phyloP scores from a whole-genome alignment of 306 rosid genomes.

The Purshia tridentata region DNA sequence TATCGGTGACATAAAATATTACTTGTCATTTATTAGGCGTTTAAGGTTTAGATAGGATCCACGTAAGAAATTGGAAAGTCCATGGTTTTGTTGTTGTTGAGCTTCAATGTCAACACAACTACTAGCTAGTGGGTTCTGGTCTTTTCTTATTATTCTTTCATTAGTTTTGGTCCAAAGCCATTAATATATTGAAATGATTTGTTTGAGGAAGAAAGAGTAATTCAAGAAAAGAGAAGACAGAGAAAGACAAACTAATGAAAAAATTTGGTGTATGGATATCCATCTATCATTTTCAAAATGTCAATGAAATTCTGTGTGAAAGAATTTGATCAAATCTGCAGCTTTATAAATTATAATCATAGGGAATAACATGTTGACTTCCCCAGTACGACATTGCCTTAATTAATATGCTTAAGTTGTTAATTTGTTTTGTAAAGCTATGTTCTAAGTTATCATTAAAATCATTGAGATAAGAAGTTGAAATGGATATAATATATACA shows the following conservation, averaged over 20 bases:
- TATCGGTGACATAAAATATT: slow-evolving; percentile 1
- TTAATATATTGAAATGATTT: background rate
- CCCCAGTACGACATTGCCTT: no score
- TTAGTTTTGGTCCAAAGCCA: background rate
- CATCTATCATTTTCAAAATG: background rate
- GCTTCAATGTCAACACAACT: background rate
- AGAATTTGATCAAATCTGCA: no score
- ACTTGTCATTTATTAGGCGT: background rate
- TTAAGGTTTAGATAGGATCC: slow-evolving; percentile 2
- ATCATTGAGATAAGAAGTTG: no score
- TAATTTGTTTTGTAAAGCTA: no score
- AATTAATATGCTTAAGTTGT: no score
- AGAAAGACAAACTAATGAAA: background rate
- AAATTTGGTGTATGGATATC: background rate
- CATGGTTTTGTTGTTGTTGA: slow-evolving; percentile 6
- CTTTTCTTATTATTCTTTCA: background rate
- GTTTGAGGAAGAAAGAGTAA: background rate
- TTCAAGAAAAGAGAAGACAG: background rate
- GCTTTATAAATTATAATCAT: no score
- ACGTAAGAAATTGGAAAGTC: background rate
- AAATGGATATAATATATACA: no score
- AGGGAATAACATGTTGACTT: no score
- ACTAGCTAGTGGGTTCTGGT: background rate
- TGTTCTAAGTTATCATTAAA: no score
- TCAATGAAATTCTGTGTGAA: no score